These are phyloP conservation scores for Pulveroboletus sp. DNA, from an alignment of 768 basidiomycete genomes.

Conservation along the genomic window DNA sequence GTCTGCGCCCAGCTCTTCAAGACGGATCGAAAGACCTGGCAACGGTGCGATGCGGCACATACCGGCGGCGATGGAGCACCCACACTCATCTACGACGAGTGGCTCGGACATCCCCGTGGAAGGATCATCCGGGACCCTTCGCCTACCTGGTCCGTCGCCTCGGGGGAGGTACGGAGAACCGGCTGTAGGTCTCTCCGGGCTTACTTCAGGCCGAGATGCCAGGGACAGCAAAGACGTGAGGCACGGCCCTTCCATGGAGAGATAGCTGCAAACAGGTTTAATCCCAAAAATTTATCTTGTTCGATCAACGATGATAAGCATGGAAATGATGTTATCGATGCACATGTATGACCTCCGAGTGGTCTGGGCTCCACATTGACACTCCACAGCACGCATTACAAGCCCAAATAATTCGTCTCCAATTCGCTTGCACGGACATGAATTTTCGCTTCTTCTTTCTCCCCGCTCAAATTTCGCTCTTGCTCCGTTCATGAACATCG, in stretches of 20 bases:
- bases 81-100: constrained; percentile 20
- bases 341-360: constrained; percentile 11
- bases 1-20: constrained; percentile 59
- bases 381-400: constrained; percentile 13
- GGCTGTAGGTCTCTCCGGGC: constrained; percentile 21
- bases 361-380: constrained; percentile 11
- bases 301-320: neutral
- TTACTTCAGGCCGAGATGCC: constrained; percentile 34
- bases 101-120: constrained; percentile 31
- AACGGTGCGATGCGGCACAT: constrained; percentile 38
- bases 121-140: constrained; percentile 26
- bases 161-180: constrained; percentile 36
- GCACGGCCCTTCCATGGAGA: constrained; percentile 28
- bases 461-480: constrained; percentile 9
- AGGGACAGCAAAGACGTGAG: constrained; percentile 30
- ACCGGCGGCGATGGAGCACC: constrained; percentile 26
- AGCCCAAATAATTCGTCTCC: constrained; percentile 1
- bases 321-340: constrained; percentile 6
- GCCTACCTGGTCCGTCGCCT: constrained; percentile 32
- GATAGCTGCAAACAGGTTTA: constrained; percentile 15
- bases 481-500: constrained; percentile 6
- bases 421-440: constrained; percentile 22
- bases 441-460: constrained; percentile 8
- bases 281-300: neutral
- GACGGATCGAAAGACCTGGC: constrained; percentile 33